phyloP scores from a whole-genome alignment of 805 yeast genomes.

The Candida bentonensis region DNA sequence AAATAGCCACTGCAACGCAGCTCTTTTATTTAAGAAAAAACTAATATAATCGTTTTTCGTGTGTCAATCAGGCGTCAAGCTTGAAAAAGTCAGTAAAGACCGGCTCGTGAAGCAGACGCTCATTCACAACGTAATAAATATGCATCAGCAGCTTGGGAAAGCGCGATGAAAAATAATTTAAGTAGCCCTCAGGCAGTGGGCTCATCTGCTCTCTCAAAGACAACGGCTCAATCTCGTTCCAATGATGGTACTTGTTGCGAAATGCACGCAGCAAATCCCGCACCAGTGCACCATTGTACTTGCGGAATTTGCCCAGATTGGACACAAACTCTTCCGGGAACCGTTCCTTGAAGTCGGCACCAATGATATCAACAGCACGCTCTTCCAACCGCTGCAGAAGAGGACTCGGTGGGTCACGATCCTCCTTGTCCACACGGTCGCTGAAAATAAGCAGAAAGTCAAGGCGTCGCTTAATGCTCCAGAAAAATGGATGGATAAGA shows the following conservation, averaged over 20 bases:
- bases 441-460: constrained; percentile 79
- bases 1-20: too few species aligned
- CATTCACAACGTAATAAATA: constrained; percentile 48
- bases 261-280: constrained; percentile 82
- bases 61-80: neutral
- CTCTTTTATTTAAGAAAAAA: too few species aligned
- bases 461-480: constrained; percentile 60
- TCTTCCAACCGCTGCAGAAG: constrained; percentile 42
- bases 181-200: constrained; percentile 74
- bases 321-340: constrained; percentile 65
- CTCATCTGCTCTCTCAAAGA: constrained; percentile 52
- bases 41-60: too few species aligned
- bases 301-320: constrained; percentile 81
- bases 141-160: constrained; percentile 75
- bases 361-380: constrained; percentile 30
- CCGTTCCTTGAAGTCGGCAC: constrained; percentile 61
- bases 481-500: constrained; percentile 77
- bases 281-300: constrained; percentile 62
- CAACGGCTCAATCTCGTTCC: constrained; percentile 63
- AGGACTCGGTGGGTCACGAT: constrained; percentile 63
- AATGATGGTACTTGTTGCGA: constrained; percentile 90
- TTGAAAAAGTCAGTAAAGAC: constrained; percentile 33
- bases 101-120: constrained; percentile 49
- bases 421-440: constrained; percentile 79
- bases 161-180: constrained; percentile 52